A percentile compares a stretch with the other conserved stretches of the same genome.
Conservation (phyloP, 1,139 yeast genomes). For the Kodamaea ohmeri region DNA sequence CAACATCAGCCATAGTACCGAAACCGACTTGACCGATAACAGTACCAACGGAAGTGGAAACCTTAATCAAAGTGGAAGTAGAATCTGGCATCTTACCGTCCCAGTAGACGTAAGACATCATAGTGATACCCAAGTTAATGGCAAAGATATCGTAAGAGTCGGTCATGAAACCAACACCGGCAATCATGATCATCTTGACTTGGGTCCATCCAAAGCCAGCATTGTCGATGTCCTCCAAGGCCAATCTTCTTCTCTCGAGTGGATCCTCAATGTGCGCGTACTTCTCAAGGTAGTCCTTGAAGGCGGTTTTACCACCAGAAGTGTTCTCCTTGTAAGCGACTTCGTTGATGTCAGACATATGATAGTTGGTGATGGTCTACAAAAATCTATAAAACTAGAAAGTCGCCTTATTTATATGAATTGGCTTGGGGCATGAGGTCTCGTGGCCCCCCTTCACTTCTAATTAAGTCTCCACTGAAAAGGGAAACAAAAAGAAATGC, state of each 20-base stretch:
- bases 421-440: slow-evolving; percentile 3
- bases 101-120: slow-evolving; percentile 78
- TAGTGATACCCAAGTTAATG: slow-evolving; percentile 73
- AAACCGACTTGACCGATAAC: slow-evolving; percentile 88
- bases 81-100: slow-evolving; percentile 62
- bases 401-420: slow-evolving; percentile 5
- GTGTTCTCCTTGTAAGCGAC: slow-evolving; percentile 20
- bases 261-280: slow-evolving; percentile 86
- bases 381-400: background rate
- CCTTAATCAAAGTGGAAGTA: slow-evolving; percentile 72
- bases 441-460: slow-evolving; percentile 11
- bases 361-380: slow-evolving; percentile 1
- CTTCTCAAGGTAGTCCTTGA: slow-evolving; percentile 81
- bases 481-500: slow-evolving; percentile 5
- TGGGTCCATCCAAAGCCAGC: slow-evolving; percentile 88
- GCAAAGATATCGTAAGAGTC: slow-evolving; percentile 93
- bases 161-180: slow-evolving; percentile 92
- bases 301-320: slow-evolving; percentile 83
- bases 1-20: slow-evolving; percentile 78
- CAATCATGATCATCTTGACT: slow-evolving; percentile 79
- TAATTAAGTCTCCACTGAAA: slow-evolving; percentile 1
- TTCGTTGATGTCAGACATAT: slow-evolving; percentile 27
- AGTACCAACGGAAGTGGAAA: slow-evolving; percentile 90
- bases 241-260: slow-evolving; percentile 83
- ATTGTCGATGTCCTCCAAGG: slow-evolving; percentile 83